Base-by-base conservation (phyloP, 2,329 filamentous ascomycete species). In the Teratosphaeria gauchensis region DNA sequence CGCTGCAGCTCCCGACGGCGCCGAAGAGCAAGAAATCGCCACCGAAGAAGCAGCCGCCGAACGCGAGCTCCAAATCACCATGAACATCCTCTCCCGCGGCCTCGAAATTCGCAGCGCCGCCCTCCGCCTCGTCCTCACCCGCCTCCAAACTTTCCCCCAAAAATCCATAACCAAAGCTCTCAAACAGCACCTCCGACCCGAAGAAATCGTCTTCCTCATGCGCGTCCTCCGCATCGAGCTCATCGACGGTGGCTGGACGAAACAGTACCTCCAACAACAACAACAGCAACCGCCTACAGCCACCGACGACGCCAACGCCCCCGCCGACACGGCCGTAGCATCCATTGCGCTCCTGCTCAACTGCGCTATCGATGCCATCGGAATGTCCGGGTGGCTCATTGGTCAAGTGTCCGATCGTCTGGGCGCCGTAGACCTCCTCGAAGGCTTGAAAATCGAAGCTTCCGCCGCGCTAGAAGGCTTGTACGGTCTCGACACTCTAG, bases 291-390 rank as follows among this genome's bases (percentile, higher is more conserved):
- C 31, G 21, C 28, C 32, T 11, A 2, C 19, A 16, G 14, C n/a
- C 14, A 53, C 14, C 14, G 53, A 19, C 32, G 53, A 55, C 30
- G 53, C 28, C 21, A 32, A 11, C 1, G 30, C 19, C 3, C 82
- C 84, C 0, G 83, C 86, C 21, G 85, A 90, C 66, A 83, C 83
- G 55, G 84, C 85, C 56, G 86, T 92, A 63, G 79, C 83, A 16
- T 81, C 89, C 48, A 86, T 92, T 62, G 83, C 87, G 16, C 84
- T 86, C 63, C 77, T 92, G 3, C 79, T 92, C 32, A 84, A 84
- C 62, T 84, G 85, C 66, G 89, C 88, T 61, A 79, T 92, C 51
- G 89, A 92, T 72, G 85, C 89, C 0, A 82, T 92, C 16, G 88
- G 88, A 1, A 80, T 86, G 9, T 84, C 84, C 57, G 88, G 88